Conservation (phyloP, 2,329 filamentous ascomycete species). For the Fusarium siculi region DNA sequence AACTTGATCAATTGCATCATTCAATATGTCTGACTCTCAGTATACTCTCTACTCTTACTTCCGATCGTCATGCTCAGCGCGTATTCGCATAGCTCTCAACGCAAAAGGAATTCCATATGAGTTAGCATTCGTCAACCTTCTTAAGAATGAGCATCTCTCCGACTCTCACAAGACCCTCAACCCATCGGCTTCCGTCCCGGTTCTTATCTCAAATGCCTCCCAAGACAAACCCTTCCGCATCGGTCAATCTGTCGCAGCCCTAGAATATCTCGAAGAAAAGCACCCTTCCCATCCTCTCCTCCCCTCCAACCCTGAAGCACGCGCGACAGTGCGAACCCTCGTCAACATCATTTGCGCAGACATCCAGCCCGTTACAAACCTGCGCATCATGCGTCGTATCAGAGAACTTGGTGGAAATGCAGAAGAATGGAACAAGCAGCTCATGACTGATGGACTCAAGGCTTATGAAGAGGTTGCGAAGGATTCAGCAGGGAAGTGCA, state of each 20-base stretch:
- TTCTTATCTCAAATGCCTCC: constrained; percentile 55
- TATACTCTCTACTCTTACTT: constrained; percentile 68
- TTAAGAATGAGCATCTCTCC: constrained; percentile 62
- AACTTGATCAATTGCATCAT: rapidly evolving
- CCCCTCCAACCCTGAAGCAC: constrained; percentile 54
- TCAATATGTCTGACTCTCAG: constrained; percentile 34
- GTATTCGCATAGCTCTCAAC: constrained; percentile 68
- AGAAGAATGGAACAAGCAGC: constrained; percentile 61
- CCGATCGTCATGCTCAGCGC: constrained; percentile 70
- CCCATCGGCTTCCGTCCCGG: constrained; percentile 65
- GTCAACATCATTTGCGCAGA: constrained; percentile 66
- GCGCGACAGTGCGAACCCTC: constrained; percentile 65
- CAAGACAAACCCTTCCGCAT: constrained; percentile 52
- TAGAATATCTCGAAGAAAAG: constrained; percentile 71
- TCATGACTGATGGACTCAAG: constrained; percentile 63
- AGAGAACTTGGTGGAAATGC: constrained; percentile 55
- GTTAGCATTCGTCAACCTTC: constrained; percentile 62
- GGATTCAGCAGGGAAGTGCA: constrained; percentile 59
- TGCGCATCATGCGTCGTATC: constrained; percentile 62
- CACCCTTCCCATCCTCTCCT: constrained; percentile 58
- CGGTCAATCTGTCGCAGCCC: constrained; percentile 67
- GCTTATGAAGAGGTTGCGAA: constrained; percentile 63
- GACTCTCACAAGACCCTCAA: constrained; percentile 60
- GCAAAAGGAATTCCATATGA: constrained; percentile 64
- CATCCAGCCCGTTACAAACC: constrained; percentile 69